phyloP scores from a whole-genome alignment of 257 asterid species.

The Thymus mandschuricus region DNA sequence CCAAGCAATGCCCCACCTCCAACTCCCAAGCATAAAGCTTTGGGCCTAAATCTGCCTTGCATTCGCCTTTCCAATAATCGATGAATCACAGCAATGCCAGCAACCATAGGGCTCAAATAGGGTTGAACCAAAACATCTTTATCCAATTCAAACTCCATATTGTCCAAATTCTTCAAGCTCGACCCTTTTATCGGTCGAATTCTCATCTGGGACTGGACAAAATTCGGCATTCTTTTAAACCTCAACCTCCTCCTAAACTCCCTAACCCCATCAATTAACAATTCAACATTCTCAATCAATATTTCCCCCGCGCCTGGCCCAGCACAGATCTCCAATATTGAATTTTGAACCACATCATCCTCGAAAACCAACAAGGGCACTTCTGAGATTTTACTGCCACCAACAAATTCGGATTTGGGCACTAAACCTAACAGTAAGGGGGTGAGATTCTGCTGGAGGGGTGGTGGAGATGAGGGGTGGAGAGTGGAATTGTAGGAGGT shows the following conservation, averaged over 20 bases:
- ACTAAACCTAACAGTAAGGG: slow-evolving; percentile 59
- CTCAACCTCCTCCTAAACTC: slow-evolving; percentile 89
- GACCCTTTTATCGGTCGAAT: slow-evolving; percentile 42
- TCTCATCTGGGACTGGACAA: slow-evolving; percentile 72
- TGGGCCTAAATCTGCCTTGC: slow-evolving; percentile 47
- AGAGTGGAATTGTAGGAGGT: slow-evolving; percentile 35
- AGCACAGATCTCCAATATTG: slow-evolving; percentile 57
- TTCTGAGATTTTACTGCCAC: slow-evolving; percentile 42
- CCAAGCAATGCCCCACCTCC: slow-evolving; percentile 92
- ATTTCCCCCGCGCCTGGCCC: slow-evolving; percentile 78
- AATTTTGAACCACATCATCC: slow-evolving; percentile 58
- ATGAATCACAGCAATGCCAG: slow-evolving; percentile 60
- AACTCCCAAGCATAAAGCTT: slow-evolving; percentile 79
- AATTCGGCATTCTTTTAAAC: slow-evolving; percentile 90
- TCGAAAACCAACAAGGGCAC: slow-evolving; percentile 70
- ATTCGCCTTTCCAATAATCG: slow-evolving; percentile 44
- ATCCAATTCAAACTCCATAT: slow-evolving; percentile 57
- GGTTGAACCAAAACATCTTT: slow-evolving; percentile 63
- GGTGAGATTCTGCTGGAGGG: slow-evolving; percentile 29
- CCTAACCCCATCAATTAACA: slow-evolving; percentile 40
- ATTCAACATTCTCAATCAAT: slow-evolving; percentile 73
- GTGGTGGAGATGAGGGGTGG: slow-evolving; percentile 4
- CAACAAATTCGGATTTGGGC: slow-evolving; percentile 59
- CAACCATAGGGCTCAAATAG: slow-evolving; percentile 83
- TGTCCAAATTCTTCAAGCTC: slow-evolving; percentile 35